phyloP scores from a whole-genome alignment of 257 asterid species.

The Primulina tabacum region DNA sequence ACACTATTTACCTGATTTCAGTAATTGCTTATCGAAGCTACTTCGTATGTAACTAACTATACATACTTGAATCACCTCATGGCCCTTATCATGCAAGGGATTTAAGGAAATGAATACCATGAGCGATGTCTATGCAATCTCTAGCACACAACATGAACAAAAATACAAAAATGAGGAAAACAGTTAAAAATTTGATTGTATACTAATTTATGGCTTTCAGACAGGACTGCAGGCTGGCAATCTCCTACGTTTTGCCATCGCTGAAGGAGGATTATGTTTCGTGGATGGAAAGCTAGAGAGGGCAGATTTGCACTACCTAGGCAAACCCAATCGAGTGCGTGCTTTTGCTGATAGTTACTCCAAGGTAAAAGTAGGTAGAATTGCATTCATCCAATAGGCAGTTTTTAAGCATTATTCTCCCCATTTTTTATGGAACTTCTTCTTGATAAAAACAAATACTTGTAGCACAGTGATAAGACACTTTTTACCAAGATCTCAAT shows the following conservation, averaged over 20 bases:
- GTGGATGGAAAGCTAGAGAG: slow-evolving; percentile 69
- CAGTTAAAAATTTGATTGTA: neutral
- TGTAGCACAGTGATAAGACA: neutral
- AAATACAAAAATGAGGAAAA: slow-evolving; percentile 3
- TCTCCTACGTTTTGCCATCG: slow-evolving; percentile 70
- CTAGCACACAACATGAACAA: neutral
- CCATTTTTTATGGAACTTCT: slow-evolving; percentile 1
- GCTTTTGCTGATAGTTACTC: slow-evolving; percentile 92
- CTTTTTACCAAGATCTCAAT: neutral
- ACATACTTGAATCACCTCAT: neutral
- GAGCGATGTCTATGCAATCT: neutral
- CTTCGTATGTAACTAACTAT: neutral
- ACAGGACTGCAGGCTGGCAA: slow-evolving; percentile 54
- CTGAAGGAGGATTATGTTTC: slow-evolving; percentile 55
- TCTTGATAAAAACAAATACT: neutral
- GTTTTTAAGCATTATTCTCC: neutral
- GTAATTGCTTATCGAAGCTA: neutral
- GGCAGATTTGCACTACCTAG: slow-evolving; percentile 79
- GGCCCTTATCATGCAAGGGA: neutral
- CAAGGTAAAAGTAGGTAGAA: slow-evolving; percentile 50
- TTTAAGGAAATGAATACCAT: slow-evolving; percentile 9
- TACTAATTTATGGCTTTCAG: slow-evolving; percentile 38
- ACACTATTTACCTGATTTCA: neutral
- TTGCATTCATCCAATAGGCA: neutral
- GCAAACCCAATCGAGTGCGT: slow-evolving; percentile 77